Percentiles rank a stretch among this genome's conserved stretches.
These are phyloP conservation scores for Xylariaceae sp. DNA, from an alignment of 2,329 filamentous ascomycete genomes.

Conservation along the genomic window DNA sequence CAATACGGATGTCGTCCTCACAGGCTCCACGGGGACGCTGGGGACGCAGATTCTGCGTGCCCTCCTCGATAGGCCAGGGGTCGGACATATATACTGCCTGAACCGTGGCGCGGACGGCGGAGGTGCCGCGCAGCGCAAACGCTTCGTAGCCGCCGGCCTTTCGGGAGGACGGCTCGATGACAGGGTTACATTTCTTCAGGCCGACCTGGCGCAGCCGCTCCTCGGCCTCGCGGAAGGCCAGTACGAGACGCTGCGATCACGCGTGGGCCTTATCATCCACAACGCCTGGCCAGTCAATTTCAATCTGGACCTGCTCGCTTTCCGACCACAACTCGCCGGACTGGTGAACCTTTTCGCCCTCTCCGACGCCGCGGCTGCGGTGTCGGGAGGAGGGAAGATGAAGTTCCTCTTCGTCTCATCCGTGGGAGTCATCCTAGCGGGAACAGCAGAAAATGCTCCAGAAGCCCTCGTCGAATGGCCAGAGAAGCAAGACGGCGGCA, in stretches of 20 bases:
- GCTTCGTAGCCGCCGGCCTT: slow-evolving; percentile 17
- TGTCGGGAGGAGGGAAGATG: not conserved
- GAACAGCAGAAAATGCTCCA: slow-evolving; percentile 14
- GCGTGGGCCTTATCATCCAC: slow-evolving; percentile 31
- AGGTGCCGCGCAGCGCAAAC: not conserved
- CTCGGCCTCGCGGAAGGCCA: slow-evolving; percentile 27
- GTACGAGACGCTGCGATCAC: slow-evolving; percentile 23
- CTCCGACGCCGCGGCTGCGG: slow-evolving; percentile 15
- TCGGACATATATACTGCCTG: slow-evolving; percentile 38
- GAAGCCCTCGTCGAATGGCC: slow-evolving; percentile 25
- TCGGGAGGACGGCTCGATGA: slow-evolving; percentile 8
- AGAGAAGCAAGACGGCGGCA: slow-evolving; percentile 12
- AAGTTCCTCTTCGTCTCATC: slow-evolving; percentile 34
- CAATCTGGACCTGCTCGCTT: slow-evolving; percentile 29
- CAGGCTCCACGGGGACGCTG: slow-evolving; percentile 37
- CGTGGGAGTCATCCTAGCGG: slow-evolving; percentile 25
- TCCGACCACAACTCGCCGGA: slow-evolving; percentile 31
- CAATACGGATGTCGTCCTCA: slow-evolving; percentile 31
- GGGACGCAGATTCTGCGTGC: slow-evolving; percentile 32
- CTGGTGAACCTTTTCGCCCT: slow-evolving; percentile 31
- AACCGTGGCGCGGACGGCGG: slow-evolving; percentile 35
- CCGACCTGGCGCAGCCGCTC: slow-evolving; percentile 26
- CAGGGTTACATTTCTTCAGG: slow-evolving; percentile 32
- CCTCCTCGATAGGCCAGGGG: slow-evolving; percentile 21
- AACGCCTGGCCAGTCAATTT: slow-evolving; percentile 38